Percentiles rank a stretch among this genome's conserved stretches.
Evolutionary conservation across 352 stramenopile genomes (phyloP).

Genomic region (Phytopythium oedochilum): DNA sequence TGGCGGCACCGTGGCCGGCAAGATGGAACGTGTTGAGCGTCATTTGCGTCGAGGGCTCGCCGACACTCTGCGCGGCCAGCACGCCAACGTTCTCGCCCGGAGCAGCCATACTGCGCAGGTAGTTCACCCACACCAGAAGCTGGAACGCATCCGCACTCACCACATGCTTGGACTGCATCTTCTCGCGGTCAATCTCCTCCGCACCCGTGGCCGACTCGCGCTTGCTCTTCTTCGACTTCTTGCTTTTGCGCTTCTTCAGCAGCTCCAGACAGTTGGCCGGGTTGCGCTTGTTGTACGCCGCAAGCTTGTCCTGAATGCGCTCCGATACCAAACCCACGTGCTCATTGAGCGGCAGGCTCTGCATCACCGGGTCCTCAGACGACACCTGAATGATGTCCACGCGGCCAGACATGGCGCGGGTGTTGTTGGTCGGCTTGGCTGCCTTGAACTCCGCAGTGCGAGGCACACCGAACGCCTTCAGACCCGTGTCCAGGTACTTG

Average conservation of each 20-base stretch:
- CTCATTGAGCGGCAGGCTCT: conserved; percentile 76
- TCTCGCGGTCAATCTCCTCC: conserved; percentile 52
- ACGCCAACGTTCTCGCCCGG: conserved; percentile 98
- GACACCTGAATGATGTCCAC: conserved; percentile 76
- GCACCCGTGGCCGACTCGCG: conserved; percentile 11
- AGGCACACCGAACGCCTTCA: conserved; percentile 75
- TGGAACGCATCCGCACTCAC: conserved; percentile 83
- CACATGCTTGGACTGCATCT: conserved; percentile 76
- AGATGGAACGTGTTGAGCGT: conserved; percentile 99
- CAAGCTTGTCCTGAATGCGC: conserved; percentile 77
- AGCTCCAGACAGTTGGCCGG: conserved; percentile 62
- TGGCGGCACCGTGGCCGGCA: conserved; percentile 97
- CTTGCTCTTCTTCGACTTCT: conserved; percentile 76
- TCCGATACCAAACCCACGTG: conserved; percentile 87
- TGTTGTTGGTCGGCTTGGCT: conserved; percentile 54
- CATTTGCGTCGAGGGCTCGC: conserved; percentile 99
- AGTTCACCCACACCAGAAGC: conserved; percentile 97
- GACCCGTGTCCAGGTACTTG: conserved; percentile 80
- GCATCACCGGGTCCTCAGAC: conserved; percentile 83
- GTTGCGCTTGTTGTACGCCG: conserved; percentile 76
- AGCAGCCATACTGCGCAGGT: conserved; percentile 93
- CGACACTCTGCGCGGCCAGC: conserved; percentile 98
- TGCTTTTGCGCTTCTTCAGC: conserved; percentile 54
- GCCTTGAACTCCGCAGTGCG: conserved; percentile 77
- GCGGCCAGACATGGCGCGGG: conserved; percentile 69